phyloP scores from a whole-genome alignment of 768 basidiomycete genomes.

The Leucogyrophana mollusca region DNA sequence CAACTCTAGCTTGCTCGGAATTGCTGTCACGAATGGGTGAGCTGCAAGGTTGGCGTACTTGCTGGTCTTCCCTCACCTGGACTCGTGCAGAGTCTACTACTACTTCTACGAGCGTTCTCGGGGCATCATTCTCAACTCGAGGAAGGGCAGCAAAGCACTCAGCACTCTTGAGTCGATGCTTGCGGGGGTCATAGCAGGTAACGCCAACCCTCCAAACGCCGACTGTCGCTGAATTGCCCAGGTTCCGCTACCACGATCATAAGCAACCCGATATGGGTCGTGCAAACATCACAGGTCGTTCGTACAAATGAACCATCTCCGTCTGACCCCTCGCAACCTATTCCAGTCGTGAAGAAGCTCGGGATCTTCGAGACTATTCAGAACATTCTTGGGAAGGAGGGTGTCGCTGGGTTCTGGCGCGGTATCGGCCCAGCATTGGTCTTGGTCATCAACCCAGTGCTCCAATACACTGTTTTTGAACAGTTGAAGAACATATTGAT shows the following conservation, averaged over 20 bases:
- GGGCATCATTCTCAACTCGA: constrained; percentile 52
- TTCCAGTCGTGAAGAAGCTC: constrained; percentile 43
- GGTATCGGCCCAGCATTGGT: constrained; percentile 93
- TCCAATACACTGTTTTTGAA: constrained; percentile 93
- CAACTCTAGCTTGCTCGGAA: constrained; percentile 80
- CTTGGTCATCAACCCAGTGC: constrained; percentile 91
- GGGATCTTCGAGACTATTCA: constrained; percentile 65
- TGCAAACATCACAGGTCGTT: constrained; percentile 88
- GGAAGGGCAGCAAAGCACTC: constrained; percentile 64
- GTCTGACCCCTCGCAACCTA: constrained; percentile 27
- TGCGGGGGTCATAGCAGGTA: constrained; percentile 84
- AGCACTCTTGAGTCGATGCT: constrained; percentile 88
- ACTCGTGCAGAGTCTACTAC: constrained; percentile 73
- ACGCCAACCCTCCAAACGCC: constrained; percentile 11
- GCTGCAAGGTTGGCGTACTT: no score
- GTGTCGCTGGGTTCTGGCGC: constrained; percentile 81
- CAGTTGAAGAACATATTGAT: constrained; percentile 87
- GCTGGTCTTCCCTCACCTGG: no score
- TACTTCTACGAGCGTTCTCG: constrained; percentile 83
- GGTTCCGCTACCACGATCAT: constrained; percentile 87
- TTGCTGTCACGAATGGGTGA: constrained; percentile 91
- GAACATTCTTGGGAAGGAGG: constrained; percentile 70
- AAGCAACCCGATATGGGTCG: constrained; percentile 96
- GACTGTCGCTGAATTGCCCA: constrained; percentile 26
- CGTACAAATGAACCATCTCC: constrained; percentile 42